Evolutionary conservation across 1,284 basidiomycete species (phyloP).

Genomic region (Apiotrichum montevideense): DNA sequence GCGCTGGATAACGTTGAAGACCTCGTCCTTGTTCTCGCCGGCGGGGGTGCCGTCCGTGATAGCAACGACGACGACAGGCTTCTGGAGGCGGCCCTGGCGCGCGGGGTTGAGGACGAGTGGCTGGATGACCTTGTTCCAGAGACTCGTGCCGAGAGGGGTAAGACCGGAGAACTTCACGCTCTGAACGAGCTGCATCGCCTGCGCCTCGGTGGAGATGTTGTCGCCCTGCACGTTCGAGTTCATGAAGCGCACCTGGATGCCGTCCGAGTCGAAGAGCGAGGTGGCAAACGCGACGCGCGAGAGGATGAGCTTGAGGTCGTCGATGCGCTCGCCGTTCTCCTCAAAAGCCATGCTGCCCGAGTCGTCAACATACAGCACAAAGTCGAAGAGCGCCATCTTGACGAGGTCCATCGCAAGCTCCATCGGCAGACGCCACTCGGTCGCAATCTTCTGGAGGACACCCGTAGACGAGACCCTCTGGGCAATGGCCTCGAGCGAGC

Average conservation of each 20-base stretch:
- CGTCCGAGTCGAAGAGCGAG: slow-evolving; percentile 50
- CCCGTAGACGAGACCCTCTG: slow-evolving; percentile 45
- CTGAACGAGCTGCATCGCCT: slow-evolving; percentile 43
- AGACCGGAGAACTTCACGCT: slow-evolving; percentile 50
- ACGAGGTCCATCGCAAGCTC: slow-evolving; percentile 19
- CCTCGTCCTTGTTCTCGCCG: slow-evolving; percentile 45
- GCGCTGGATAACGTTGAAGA: slow-evolving; percentile 46
- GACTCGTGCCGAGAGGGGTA: slow-evolving; percentile 47
- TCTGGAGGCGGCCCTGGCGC: slow-evolving; percentile 40
- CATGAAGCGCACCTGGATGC: slow-evolving; percentile 50
- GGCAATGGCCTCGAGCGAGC: slow-evolving; percentile 46
- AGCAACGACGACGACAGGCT: slow-evolving; percentile 48
- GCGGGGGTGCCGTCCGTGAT: slow-evolving; percentile 48
- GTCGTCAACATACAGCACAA: slow-evolving; percentile 47
- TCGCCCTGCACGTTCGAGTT: slow-evolving; percentile 48
- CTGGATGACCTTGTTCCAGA: slow-evolving; percentile 48
- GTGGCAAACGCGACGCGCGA: slow-evolving; percentile 48
- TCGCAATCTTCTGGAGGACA: slow-evolving; percentile 43
- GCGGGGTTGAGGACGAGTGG: slow-evolving; percentile 48
- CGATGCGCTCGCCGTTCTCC: slow-evolving; percentile 45
- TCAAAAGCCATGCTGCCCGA: slow-evolving; percentile 48
- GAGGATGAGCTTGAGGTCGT: slow-evolving; percentile 48
- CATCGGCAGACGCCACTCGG: slow-evolving; percentile 48
- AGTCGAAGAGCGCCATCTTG: slow-evolving; percentile 46
- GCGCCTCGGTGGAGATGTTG: slow-evolving; percentile 45